These are phyloP conservation scores for Pyronema omphalodes DNA, from an alignment of 495 filamentous ascomycete species.

Conservation along the genomic window DNA sequence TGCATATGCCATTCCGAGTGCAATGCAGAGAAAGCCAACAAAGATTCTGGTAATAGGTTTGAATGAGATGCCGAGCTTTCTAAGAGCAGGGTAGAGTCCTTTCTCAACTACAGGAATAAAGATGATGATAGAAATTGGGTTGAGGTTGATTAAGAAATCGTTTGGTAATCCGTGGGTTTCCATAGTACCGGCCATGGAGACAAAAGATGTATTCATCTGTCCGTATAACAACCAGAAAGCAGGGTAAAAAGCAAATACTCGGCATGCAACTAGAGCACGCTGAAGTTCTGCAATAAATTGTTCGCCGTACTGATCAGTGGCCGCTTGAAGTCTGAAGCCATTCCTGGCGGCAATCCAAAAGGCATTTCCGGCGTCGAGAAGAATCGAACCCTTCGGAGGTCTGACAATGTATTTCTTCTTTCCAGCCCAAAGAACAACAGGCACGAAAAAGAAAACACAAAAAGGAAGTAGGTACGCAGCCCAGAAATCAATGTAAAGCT, in stretches of 20 bases:
- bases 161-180: conserved; percentile 31
- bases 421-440: conserved; percentile 24
- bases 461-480: conserved; percentile 31
- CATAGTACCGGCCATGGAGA: conserved; percentile 39
- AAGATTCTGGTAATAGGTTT: conserved; percentile 35
- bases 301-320: conserved; percentile 33
- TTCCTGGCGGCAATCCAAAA: conserved; percentile 34
- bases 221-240: conserved; percentile 49
- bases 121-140: conserved; percentile 29
- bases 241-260: conserved; percentile 44
- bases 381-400: conserved; percentile 28
- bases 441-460: conserved; percentile 33
- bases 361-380: conserved; percentile 31
- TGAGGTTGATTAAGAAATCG: conserved; percentile 29
- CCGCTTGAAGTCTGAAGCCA: conserved; percentile 42
- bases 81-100: conserved; percentile 30
- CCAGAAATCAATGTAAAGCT: conserved; percentile 32
- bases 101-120: conserved; percentile 33
- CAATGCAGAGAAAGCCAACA: conserved; percentile 30
- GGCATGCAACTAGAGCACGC: conserved; percentile 39
- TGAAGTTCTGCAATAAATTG: conserved; percentile 40
- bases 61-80: conserved; percentile 26
- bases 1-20: conserved; percentile 32
- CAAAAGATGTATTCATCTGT: conserved; percentile 29
- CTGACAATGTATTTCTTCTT: conserved; percentile 26